These are phyloP conservation scores for Allium sativum DNA, from an alignment of 106 monocot species.

Conservation along the genomic window DNA sequence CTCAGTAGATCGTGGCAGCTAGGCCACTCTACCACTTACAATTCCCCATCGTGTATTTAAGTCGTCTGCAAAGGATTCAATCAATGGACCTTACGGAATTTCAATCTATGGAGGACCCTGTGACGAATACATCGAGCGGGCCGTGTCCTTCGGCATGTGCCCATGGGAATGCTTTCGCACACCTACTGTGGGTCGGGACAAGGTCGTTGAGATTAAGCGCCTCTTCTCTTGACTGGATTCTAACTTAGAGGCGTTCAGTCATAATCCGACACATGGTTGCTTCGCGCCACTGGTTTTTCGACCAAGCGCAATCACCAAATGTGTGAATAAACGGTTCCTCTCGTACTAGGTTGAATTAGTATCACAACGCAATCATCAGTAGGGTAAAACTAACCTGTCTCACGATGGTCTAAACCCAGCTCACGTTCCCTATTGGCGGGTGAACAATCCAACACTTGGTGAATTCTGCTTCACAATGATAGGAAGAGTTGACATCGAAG, in stretches of 20 bases:
- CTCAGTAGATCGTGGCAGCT: constrained; percentile 21
- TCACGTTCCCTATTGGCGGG: no score
- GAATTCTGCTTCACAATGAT: no score
- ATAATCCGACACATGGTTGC: constrained; percentile 53
- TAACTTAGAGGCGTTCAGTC: constrained; percentile 11
- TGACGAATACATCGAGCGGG: neutral
- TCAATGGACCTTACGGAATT: constrained; percentile 3
- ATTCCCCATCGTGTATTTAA: constrained; percentile 20
- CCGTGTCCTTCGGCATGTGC: neutral
- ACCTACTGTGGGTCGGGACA: neutral
- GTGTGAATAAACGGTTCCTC: constrained; percentile 27
- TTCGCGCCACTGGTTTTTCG: constrained; percentile 71
- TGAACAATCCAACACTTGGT: no score
- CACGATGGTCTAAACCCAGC: no score
- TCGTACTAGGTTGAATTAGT: constrained; percentile 7
- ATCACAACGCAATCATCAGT: neutral
- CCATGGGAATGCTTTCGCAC: neutral
- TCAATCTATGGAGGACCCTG: neutral
- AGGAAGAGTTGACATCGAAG: no score
- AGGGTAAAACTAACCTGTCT: no score
- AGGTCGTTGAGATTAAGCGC: neutral
- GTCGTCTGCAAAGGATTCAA: constrained; percentile 17
- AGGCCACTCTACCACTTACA: constrained; percentile 22
- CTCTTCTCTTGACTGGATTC: constrained; percentile 6
- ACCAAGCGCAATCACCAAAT: constrained; percentile 77